A percentile compares a stretch with the other conserved stretches of the same genome.
Evolutionary conservation across 345 rosid genomes (phyloP).

Genomic region (Geranium rotundifolium): DNA sequence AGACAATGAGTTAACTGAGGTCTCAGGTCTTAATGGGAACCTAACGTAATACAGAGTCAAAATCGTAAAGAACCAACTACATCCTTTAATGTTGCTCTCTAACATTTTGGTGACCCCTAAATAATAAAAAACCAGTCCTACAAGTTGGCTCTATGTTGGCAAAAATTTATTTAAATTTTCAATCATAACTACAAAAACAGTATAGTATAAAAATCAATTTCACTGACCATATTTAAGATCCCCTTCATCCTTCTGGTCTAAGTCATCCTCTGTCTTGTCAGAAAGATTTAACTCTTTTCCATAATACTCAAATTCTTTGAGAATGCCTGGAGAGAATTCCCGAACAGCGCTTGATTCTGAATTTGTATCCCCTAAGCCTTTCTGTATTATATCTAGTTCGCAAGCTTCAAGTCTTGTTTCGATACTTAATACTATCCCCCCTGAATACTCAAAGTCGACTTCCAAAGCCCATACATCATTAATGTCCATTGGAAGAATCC

Average conservation of each 20-base stretch:
- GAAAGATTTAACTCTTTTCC: conserved; percentile 55
- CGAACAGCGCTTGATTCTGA: conserved; percentile 35
- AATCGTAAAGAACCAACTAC: neutral
- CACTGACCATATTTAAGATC: conserved; percentile 47
- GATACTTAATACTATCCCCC: conserved; percentile 52
- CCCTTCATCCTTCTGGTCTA: conserved; percentile 27
- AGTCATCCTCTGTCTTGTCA: conserved; percentile 30
- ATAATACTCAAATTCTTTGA: conserved; percentile 61
- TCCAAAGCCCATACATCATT: conserved; percentile 89
- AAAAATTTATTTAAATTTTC: neutral
- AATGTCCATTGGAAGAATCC: conserved; percentile 67
- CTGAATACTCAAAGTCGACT: conserved; percentile 78
- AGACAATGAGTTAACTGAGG: neutral
- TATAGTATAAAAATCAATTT: neutral
- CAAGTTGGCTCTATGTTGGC: too few relatives aligned
- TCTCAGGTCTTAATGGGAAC: neutral
- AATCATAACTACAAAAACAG: neutral
- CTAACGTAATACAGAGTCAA: neutral
- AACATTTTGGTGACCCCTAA: neutral
- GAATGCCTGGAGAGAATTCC: conserved; percentile 44
- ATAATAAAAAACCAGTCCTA: too few relatives aligned
- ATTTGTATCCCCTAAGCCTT: conserved; percentile 34
- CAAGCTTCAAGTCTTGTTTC: conserved; percentile 75
- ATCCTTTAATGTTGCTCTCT: neutral
- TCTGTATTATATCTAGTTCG: conserved; percentile 41